Evolutionary conservation across 2,329 filamentous ascomycete genomes (phyloP), one percentile per base, ranked within the genome.

Genomic region (Xylaria multiplex): DNA sequence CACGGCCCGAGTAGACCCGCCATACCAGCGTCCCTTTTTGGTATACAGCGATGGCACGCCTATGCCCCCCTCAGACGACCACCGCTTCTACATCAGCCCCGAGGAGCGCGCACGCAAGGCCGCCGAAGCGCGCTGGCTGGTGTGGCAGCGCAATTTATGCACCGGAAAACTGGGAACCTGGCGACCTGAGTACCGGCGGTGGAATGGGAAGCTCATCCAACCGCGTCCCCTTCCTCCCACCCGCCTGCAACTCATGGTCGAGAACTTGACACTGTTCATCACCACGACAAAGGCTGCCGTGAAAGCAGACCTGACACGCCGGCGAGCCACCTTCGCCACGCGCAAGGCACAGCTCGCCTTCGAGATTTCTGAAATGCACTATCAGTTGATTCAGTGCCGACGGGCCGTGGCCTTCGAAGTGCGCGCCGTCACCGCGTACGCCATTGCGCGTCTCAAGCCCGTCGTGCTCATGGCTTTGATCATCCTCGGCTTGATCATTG

Each of bases 61-160:
- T 1, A 53, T 43, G 5, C 56, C 56, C 0, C 55, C 46, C 4
- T 40, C 43, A 1, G 22, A n/a, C 22, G 5, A 14, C 3, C 13
- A 8, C 43, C 6, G 27, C 4, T 22, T 50, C 43, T 6, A 13
- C 56, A 7, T 48, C 11, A 30, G 27, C 14, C 37, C 45, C 6
- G 52, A 56, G 13, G 56, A 61, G 57, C n/a, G 2, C 2, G 48
- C 27, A 0, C 22, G 22, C 2, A 9, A 13, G 8, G 59, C 30
- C 8, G 27, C 19, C 27, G 30, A 63, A 24, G 43, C 24, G 7
- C 48, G 14, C 1, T 56, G 27, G 40, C 32, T 24, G 8, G 50
- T 35, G 6, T 60, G 64, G 14, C 64, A 63, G 56, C 30, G n/a
- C 2, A 13, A 27, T 1, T 11, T 59, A 2, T 64, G 64, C 56